A percentile compares a stretch with the other conserved stretches of the same genome.
phyloP scores from a whole-genome alignment of 2,329 filamentous ascomycete species.

The Karstenula rhodostoma region DNA sequence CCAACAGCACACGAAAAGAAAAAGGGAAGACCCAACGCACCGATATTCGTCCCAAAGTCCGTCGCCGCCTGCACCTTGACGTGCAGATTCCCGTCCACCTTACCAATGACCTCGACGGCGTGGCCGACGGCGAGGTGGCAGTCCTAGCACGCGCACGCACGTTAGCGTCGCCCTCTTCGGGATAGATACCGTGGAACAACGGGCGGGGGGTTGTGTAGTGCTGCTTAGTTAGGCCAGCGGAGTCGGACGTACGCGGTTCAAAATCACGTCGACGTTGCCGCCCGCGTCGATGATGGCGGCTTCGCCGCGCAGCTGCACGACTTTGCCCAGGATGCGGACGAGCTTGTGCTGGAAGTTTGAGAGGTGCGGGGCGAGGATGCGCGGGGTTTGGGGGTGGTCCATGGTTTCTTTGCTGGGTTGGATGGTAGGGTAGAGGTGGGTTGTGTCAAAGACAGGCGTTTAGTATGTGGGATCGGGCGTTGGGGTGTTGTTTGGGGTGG shows the following conservation, averaged over 20 bases:
- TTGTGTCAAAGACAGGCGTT: neutral
- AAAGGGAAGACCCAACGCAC: conserved; percentile 59
- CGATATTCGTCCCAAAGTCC: conserved; percentile 73
- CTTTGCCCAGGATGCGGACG: conserved; percentile 86
- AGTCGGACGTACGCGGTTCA: conserved; percentile 71
- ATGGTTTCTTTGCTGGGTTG: conserved; percentile 17
- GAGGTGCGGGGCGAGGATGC: conserved; percentile 82
- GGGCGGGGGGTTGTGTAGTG: too few species aligned
- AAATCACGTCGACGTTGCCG: conserved; percentile 75
- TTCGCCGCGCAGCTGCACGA: conserved; percentile 82
- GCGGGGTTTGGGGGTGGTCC: conserved; percentile 67
- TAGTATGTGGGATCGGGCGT: neutral
- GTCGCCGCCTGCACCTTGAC: conserved; percentile 74
- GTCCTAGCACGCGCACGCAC: conserved; percentile 65
- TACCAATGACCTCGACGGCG: conserved; percentile 79
- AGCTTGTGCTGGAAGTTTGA: conserved; percentile 74
- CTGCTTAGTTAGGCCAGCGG: too few species aligned
- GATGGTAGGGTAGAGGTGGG: neutral
- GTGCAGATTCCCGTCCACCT: conserved; percentile 76
- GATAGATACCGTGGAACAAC: too few species aligned
- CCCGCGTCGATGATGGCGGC: conserved; percentile 80
- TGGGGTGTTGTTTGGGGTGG: neutral
- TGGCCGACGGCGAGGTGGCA: conserved; percentile 74
- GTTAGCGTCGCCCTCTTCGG: too few species aligned
- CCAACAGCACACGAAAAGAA: neutral